phyloP scores from a whole-genome alignment of 2,329 filamentous ascomycete species.

The Aspergillus sp. region DNA sequence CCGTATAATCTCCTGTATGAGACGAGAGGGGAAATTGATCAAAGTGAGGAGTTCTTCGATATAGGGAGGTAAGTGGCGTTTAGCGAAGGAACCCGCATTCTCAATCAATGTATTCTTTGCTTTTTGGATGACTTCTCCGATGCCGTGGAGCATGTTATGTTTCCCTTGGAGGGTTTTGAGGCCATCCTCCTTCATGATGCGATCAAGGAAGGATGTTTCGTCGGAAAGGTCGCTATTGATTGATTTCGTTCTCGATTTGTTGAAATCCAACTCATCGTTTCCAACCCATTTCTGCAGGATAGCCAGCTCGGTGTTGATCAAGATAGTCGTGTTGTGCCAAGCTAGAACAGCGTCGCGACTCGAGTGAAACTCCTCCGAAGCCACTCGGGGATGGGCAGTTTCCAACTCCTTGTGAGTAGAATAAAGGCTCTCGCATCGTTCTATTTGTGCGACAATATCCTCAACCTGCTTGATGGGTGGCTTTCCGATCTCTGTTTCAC shows the following conservation, averaged over 20 bases:
- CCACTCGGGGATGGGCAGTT: conserved; percentile 71
- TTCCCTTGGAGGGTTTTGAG: conserved; percentile 84
- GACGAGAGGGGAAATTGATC: conserved; percentile 93
- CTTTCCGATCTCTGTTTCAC: conserved; percentile 87
- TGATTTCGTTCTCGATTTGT: conserved; percentile 69
- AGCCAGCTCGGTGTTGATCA: conserved; percentile 91
- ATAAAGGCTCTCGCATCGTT: conserved; percentile 82
- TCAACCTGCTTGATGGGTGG: conserved; percentile 84
- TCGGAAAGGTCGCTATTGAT: conserved; percentile 74
- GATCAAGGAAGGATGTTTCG: conserved; percentile 90
- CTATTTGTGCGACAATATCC: conserved; percentile 86
- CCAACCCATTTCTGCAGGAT: conserved; percentile 96
- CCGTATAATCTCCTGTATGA: conserved; percentile 95
- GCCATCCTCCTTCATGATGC: conserved; percentile 92
- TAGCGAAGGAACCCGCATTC: conserved; percentile 80
- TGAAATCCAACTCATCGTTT: conserved; percentile 91
- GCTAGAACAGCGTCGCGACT: conserved; percentile 87
- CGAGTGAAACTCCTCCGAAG: conserved; percentile 74
- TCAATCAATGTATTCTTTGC: conserved; percentile 87
- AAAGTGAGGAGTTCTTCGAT: conserved; percentile 94
- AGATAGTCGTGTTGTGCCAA: conserved; percentile 95
- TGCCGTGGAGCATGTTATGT: conserved; percentile 79
- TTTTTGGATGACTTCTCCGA: conserved; percentile 86
- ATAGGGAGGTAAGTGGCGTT: conserved; percentile 89
- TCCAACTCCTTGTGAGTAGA: conserved; percentile 76